Evolutionary conservation across 148 eudicot species (phyloP).

Genomic region (Vaccinium darrowii): DNA sequence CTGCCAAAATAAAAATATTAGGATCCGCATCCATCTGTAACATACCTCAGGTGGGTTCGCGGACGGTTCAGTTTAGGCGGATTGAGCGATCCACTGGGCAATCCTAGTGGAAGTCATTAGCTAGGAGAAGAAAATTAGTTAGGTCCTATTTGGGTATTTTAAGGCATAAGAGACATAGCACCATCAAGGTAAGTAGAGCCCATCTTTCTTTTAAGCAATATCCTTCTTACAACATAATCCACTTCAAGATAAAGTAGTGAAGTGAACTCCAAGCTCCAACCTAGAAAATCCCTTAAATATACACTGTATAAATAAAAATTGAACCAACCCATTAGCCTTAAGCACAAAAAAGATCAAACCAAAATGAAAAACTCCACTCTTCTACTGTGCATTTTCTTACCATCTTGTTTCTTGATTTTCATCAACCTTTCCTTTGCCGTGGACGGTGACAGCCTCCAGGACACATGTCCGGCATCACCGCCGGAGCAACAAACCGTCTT

Average conservation of each 20-base stretch:
- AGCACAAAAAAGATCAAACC: neutral
- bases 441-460: conserved; percentile 63
- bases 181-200: conserved; percentile 20
- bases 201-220: conserved; percentile 30
- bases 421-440: conserved; percentile 29
- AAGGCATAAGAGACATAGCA: conserved; percentile 19
- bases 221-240: conserved; percentile 36
- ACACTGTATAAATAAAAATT: neutral
- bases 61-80: too few relatives aligned
- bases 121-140: neutral
- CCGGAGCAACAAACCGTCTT: conserved; percentile 30
- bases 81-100: too few relatives aligned
- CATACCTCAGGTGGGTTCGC: too few relatives aligned
- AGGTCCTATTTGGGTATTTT: neutral
- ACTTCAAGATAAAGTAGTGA: conserved; percentile 32
- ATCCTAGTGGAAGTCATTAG: neutral
- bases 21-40: too few relatives aligned
- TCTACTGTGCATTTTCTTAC: conserved; percentile 13
- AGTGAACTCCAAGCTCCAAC: conserved; percentile 45
- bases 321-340: neutral
- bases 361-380: conserved; percentile 20
- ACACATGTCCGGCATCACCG: conserved; percentile 62
- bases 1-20: too few relatives aligned
- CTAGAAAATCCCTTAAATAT: conserved; percentile 12
- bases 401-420: conserved; percentile 17